phyloP scores from a whole-genome alignment of 345 rosid species.

The Nephelium lappaceum region DNA sequence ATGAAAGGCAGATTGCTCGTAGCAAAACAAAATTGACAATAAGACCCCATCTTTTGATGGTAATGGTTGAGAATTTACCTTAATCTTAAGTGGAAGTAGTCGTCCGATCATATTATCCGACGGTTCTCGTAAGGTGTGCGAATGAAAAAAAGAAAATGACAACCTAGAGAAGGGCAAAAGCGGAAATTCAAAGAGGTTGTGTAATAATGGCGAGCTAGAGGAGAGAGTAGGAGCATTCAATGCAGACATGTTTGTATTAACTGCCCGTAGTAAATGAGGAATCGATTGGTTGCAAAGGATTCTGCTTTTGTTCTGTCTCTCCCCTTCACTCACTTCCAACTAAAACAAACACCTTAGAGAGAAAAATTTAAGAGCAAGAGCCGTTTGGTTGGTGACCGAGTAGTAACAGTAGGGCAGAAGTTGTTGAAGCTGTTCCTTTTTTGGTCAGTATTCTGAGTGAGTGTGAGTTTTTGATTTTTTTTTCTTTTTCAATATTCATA shows the following conservation, averaged over 20 bases:
- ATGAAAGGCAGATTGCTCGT: too few species aligned
- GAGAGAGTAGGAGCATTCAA: slow-evolving; percentile 40
- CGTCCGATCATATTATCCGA: too few species aligned
- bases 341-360: background rate
- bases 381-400: slow-evolving; percentile 26
- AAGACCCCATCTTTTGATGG: too few species aligned
- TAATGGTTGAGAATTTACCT: too few species aligned
- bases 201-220: slow-evolving; percentile 29
- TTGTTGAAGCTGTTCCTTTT: slow-evolving; percentile 15
- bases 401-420: slow-evolving; percentile 6
- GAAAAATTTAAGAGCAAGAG: background rate
- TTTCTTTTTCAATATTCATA: too few species aligned
- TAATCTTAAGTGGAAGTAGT: too few species aligned
- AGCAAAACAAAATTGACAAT: slow-evolving; percentile 2
- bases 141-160: too few species aligned
- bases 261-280: slow-evolving; percentile 35
- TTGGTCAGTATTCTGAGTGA: background rate
- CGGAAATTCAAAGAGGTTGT: slow-evolving; percentile 18
- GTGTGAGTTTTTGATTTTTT: background rate
- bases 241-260: slow-evolving; percentile 42
- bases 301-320: slow-evolving; percentile 5
- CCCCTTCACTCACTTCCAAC: background rate
- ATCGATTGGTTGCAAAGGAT: slow-evolving; percentile 16
- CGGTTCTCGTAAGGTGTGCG: too few species aligned
- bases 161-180: slow-evolving; percentile 23